Percentiles rank a stretch among this genome's conserved stretches.
Evolutionary conservation across 1,284 basidiomycete genomes (phyloP).

Genomic region (Ganoderma resinaceum): DNA sequence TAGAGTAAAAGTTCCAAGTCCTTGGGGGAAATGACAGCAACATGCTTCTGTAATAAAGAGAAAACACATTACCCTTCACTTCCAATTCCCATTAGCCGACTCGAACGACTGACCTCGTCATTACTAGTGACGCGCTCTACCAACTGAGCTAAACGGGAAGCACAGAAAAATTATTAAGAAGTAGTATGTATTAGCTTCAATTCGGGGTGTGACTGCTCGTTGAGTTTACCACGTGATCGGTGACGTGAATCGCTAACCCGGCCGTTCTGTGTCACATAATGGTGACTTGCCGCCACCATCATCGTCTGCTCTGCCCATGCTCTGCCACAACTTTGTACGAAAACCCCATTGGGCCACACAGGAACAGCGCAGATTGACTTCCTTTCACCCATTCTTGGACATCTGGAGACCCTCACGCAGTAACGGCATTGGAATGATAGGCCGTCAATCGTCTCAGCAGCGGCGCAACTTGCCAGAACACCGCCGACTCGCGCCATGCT

Average conservation of each 20-base stretch:
- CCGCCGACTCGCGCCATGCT: not conserved
- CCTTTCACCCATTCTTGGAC: not conserved
- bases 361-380: not conserved
- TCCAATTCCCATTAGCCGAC: conserved; percentile 9
- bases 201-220: too few relatives aligned
- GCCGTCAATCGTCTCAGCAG: not conserved
- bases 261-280: too few relatives aligned
- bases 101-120: conserved; percentile 17
- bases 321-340: not conserved
- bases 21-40: too few relatives aligned
- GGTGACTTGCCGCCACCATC: not conserved
- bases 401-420: not conserved
- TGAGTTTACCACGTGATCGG: too few relatives aligned
- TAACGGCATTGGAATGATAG: not conserved
- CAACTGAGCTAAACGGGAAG: conserved; percentile 58
- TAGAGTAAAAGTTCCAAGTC: too few relatives aligned
- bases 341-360: not conserved
- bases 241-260: too few relatives aligned
- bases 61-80: too few relatives aligned
- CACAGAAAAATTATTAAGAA: too few relatives aligned
- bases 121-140: conserved; percentile 66
- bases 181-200: too few relatives aligned
- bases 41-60: too few relatives aligned
- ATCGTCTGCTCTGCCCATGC: not conserved
- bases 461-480: conserved; percentile 1